Base-by-base conservation (phyloP, 1,139 yeast genomes). In the Suhomyces kunorum region DNA sequence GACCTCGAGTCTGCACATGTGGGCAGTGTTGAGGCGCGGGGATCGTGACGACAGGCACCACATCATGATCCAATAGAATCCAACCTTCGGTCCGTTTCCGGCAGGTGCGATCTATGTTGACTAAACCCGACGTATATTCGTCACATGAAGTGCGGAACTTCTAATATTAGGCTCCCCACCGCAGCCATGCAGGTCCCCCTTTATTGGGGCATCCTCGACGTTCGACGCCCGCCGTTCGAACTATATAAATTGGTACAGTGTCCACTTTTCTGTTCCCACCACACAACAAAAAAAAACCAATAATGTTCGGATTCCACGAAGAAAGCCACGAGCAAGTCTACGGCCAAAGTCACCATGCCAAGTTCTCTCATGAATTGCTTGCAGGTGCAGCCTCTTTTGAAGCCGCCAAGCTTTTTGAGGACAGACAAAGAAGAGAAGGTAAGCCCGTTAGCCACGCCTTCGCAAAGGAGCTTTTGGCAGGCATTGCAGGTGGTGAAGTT, bases 361-460 rank as follows among this genome's bases (percentile, higher is more conserved):
- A 61, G 50, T 56, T 63, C 49, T 50, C 63, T 18, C 67, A 63
- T 46, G 68, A 63, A 46, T 53, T 60, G 46, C 39, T 63, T 38
- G 66, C 68, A 22, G 66, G 68, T 49, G 68, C 64, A 29, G 66
- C 68, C 19, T 59, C 66, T 5, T 63, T 63, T 40, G 66, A 58
- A 46, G 68, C 68, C 33, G 54, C 58, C 33, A 62, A 59, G 53
- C 50, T 59, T 42, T 62, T 59, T 34, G 68, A 63, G 51, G 64
- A 63, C 51, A 54, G 51, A 44, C 66, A 63, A 50, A 59, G 65
- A 54, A 52, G 58, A 41, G 63, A 62, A 49, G 68, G 66, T 28
- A 59, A 59, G 51, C 64, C 65, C 32, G 66, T 61, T 12, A 47
- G 54, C 46, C 66, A 63, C 45, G 49, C 56, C 13, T 60, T 62